Evolutionary conservation across 2,329 filamentous ascomycete species (phyloP), one percentile per base, ranked within the genome.

Genomic region (Calonectria multiphialidica): DNA sequence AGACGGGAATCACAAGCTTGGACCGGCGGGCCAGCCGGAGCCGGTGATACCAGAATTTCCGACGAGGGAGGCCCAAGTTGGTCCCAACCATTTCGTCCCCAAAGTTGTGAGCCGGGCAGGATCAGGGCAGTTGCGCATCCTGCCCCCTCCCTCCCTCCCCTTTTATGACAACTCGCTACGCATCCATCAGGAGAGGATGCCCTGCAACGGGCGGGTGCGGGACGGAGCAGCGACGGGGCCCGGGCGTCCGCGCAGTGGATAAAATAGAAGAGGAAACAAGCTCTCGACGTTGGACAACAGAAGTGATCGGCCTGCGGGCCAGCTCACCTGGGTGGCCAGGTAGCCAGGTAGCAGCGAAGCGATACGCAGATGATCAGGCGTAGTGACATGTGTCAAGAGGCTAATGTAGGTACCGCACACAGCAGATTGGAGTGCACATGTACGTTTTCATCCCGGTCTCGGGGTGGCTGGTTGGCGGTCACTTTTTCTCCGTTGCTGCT

Each of bases 331-430:
- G 21, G 40, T 6, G 16, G 23, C 33, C 47, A 55, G 18, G 23
- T 9, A 65, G 62, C 53, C 42, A 55, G 50, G 33, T 15, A 68
- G 53, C 18, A 18, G 50, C 37, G 66, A 69, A 16, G 25, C 37
- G 30, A 55, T 40, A 40, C 21, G 40, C 16, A n/a, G 37, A 45
- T 45, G 57, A 42, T 9, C 16, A 28, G 25, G 40, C 23, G 25
- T 37, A 35, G 35, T 59, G 57, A 44, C 57, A 62, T 62, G 57
- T 62, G 40, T 45, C 57, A 33, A 21, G 57, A 62, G 42, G 53
- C 66, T 62, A 68, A 68, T 68, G 66, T 68, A 68, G 66, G 66
- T 68, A 57, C 50, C n/a, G 40, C 23, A 42, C 50, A 40, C 42
- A 42, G 30, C 30, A 40, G 33, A 59, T 59, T 40, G 18, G 28